Evolutionary conservation across 495 filamentous ascomycete genomes (phyloP), one percentile per base, ranked within the genome.

Genomic region (Ramalina intermedia): DNA sequence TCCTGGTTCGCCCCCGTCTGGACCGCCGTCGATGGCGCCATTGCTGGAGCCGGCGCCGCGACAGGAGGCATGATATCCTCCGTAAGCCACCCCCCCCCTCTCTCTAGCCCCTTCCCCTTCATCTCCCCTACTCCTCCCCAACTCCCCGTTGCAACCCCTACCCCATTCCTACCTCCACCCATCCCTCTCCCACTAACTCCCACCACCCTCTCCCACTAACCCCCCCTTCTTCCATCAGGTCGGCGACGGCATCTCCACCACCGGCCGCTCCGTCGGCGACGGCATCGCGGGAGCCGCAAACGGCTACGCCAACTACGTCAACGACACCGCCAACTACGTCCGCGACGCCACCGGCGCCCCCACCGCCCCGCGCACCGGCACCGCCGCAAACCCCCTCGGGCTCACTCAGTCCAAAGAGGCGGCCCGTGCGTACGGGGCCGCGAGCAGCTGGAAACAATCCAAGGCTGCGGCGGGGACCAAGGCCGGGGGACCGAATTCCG

Each of bases 291-390:
- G 58, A 43, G 59, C 63, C 1, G 59, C 67, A 3, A 58, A 59
- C 18, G 50, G 49, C 40, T 72, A 65, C 63, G 69, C 63, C 24
- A 58, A 66, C 51, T 60, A 62, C 49, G 66, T 69, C 20, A 65
- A 65, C 48, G 64, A 67, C 42, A 68, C 66, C 49, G 69, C 67
- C 35, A 73, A 73, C 59, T 61, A 60, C 45, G 63, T 73, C 52
- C 70, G 69, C 41, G 69, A 73, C 51, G 55, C 55, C 2, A 68
- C 67, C 0, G 63, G 61, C 11, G 68, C 67, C 5, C 29, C 29
- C 29, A 55, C 43, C 0, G 69, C 69, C 2, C 1, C 51, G 2
- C 54, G 69, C 8, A 53, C 60, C 3, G 48, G 60, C 12, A 72
- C 69, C 0, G 61, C 62, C 0, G 55, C 50, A 12, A 73, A 73